Base-by-base conservation (phyloP, 306 rosid species). In the Pyrus pyrifolia region DNA sequence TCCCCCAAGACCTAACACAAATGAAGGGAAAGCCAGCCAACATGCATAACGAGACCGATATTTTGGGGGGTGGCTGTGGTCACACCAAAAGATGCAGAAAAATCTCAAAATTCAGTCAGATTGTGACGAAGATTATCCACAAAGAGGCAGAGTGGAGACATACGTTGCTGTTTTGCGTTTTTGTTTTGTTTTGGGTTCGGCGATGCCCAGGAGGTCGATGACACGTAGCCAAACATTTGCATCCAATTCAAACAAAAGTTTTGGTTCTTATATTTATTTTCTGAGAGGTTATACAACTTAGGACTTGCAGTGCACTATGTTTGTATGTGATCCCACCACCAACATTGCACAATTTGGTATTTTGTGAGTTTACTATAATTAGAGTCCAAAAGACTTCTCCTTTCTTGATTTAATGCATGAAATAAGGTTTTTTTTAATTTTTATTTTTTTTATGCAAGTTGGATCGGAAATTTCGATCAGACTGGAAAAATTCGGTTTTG, bases 51-150 rank as follows among this genome's bases (percentile, higher is more conserved):
- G 40, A 35, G 40, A 35, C 75, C 76, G 80, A 79, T 66, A 75
- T 85, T 85, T 78, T 69, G 35, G 68, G 77, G 71, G 27, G 44
- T 30, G 77, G 79, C 62, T 79, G 81, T 74, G 81, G 78, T 72
- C 70, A 78, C 59, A 63, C 68, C 44, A 66, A 81, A 59, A 59
- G n/a, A 13, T 10, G 73, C 27, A 79, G 76, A 76, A 80, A 80
- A 80, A 61, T 80, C 81, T 76, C 59, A 18, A 53, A 49, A 30
- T 1, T 15, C 33, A 27, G 18, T 15, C 9, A 17, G 68, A 68
- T 27, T 64, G 68, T n/a, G 80, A 68, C 64, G 63, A 65, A 65
- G 46, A 65, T 33, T 33, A 65, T 65, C 69, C 27, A 65, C 38
- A 65, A 33, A 65, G 68, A 31, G 69, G 46, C 25, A 65, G 46